These are phyloP conservation scores for Termitomyces eurrhizus DNA, from an alignment of 768 basidiomycete species.

Conservation along the genomic window DNA sequence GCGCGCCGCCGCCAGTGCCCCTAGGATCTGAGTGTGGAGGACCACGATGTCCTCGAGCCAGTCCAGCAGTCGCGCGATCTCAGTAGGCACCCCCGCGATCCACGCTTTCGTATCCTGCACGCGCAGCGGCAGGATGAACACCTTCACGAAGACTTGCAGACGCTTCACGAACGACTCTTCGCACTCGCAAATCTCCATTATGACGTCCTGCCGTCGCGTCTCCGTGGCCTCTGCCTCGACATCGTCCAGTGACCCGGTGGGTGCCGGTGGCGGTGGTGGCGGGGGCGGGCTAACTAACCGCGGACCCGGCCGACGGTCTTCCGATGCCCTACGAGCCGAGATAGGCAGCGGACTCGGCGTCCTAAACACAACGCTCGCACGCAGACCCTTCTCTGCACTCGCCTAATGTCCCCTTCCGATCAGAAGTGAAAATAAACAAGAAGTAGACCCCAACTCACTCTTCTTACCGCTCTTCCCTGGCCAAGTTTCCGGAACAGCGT, in stretches of 20 bases:
- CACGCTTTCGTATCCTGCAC: constrained; percentile 65
- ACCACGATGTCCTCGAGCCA: constrained; percentile 87
- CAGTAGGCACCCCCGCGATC: constrained; percentile 75
- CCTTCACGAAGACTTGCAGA: constrained; percentile 59
- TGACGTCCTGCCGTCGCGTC: constrained; percentile 22
- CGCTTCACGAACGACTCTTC: constrained; percentile 69
- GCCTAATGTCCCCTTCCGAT: not conserved
- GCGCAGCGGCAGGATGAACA: constrained; percentile 78
- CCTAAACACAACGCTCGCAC: not conserved
- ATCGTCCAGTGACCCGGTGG: not conserved
- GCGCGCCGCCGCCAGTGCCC: constrained; percentile 30
- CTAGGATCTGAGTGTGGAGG: constrained; percentile 63
- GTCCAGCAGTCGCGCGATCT: constrained; percentile 73
- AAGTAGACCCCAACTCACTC: constrained; percentile 5
- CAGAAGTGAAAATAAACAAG: not conserved
- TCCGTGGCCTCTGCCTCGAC: constrained; percentile 1
- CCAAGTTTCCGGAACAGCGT: constrained; percentile 40
- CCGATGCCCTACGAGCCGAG: not conserved
- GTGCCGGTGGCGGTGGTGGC: not conserved
- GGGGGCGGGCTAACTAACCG: constrained; percentile 1
- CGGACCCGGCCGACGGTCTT: constrained; percentile 13
- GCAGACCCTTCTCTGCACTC: not conserved
- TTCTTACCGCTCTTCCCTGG: constrained; percentile 16
- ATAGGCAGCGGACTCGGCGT: constrained; percentile 4
- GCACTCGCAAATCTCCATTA: constrained; percentile 63